Percentiles rank a stretch among this genome's conserved stretches.
phyloP scores from a whole-genome alignment of 1,284 basidiomycete genomes.

The Austropuccinia psidii region DNA sequence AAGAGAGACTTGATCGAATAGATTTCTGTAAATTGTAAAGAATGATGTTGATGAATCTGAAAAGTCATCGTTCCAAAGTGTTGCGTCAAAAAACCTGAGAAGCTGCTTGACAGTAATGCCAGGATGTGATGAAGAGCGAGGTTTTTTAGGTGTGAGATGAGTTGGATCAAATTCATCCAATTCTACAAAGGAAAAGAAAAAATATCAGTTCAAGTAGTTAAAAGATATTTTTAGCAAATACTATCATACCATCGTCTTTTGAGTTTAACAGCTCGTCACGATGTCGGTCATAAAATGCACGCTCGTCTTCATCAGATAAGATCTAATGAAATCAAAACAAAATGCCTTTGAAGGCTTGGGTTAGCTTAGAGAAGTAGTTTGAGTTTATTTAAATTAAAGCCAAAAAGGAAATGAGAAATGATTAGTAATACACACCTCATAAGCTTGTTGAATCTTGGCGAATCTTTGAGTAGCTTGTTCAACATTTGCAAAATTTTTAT shows the following conservation, averaged over 20 bases:
- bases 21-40: slow-evolving; percentile 77
- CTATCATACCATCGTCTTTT: slow-evolving; percentile 12
- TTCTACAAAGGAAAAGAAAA: neutral
- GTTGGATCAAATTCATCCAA: slow-evolving; percentile 30
- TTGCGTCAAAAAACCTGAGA: slow-evolving; percentile 31
- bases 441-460: slow-evolving; percentile 81
- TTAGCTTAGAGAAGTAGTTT: neutral
- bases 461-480: slow-evolving; percentile 84
- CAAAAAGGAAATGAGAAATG: slow-evolving; percentile 10
- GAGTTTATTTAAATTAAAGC: neutral
- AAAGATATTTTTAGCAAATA: neutral
- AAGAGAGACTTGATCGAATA: slow-evolving; percentile 73
- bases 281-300: slow-evolving; percentile 36
- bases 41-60: slow-evolving; percentile 51
- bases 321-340: slow-evolving; percentile 4
- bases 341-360: neutral
- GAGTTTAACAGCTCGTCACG: slow-evolving; percentile 26
- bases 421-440: slow-evolving; percentile 59
- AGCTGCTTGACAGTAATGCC: slow-evolving; percentile 18
- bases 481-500: slow-evolving; percentile 54
- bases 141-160: slow-evolving; percentile 4
- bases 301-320: slow-evolving; percentile 31
- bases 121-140: slow-evolving; percentile 18
- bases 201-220: neutral
- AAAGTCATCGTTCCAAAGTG: slow-evolving; percentile 34